A percentile compares a stretch with the other conserved stretches of the same genome.
Evolutionary conservation across 2,329 filamentous ascomycete genomes (phyloP).

Genomic region (Microsporum canis): DNA sequence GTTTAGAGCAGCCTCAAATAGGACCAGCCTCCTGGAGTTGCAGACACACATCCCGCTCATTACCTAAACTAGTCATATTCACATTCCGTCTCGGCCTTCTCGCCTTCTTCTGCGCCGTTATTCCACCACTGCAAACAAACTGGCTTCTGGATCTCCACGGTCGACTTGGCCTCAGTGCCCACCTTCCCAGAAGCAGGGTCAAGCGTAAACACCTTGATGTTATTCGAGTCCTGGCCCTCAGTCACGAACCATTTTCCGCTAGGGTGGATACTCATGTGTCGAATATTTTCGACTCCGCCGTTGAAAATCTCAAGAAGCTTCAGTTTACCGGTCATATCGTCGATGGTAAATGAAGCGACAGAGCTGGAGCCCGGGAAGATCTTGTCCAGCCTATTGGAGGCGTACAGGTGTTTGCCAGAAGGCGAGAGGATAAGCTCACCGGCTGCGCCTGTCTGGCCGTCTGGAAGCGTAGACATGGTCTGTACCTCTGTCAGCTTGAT

Average conservation of each 20-base stretch:
- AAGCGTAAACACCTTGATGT: constrained; percentile 48
- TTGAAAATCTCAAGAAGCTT: constrained; percentile 11
- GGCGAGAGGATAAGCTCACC: constrained; percentile 42
- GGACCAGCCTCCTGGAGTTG: background rate
- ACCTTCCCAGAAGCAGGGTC: constrained; percentile 48
- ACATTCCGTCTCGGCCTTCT: background rate
- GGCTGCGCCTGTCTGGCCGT: constrained; percentile 38
- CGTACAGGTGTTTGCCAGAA: constrained; percentile 48
- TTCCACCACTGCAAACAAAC: constrained; percentile 11
- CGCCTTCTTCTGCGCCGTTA: background rate
- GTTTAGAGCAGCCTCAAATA: background rate
- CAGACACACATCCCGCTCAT: background rate
- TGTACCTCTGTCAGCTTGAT: constrained; percentile 26
- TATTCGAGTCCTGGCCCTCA: constrained; percentile 46
- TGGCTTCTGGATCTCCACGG: constrained; percentile 5
- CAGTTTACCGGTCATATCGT: constrained; percentile 30
- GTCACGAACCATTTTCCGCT: constrained; percentile 51
- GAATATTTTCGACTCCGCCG: constrained; percentile 35
- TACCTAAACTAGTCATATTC: background rate
- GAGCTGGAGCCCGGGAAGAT: constrained; percentile 48
- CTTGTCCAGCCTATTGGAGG: constrained; percentile 55
- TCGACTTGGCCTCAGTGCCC: constrained; percentile 21
- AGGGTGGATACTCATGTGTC: constrained; percentile 49
- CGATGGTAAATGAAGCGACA: constrained; percentile 49
- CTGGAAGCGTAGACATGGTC: constrained; percentile 39